Evolutionary conservation across 148 eudicot species (phyloP).

Genomic region (Rhododendron henanense): DNA sequence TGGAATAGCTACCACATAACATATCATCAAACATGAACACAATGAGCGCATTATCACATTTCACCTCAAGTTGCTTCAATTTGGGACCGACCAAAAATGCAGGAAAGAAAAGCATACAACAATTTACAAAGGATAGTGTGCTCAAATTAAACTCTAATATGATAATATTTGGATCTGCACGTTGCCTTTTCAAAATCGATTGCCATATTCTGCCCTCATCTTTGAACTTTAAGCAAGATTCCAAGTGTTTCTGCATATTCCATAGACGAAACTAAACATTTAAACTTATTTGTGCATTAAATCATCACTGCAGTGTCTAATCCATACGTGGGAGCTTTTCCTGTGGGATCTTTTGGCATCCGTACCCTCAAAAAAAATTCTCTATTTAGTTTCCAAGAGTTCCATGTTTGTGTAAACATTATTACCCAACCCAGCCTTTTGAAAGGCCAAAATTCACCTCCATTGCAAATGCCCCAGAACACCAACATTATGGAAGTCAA

Average conservation of each 20-base stretch:
- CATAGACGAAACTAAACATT: background rate
- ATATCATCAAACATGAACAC: background rate
- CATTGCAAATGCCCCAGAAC: background rate
- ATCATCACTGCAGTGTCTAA: background rate
- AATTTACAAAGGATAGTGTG: background rate
- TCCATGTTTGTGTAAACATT: background rate
- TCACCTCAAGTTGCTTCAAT: background rate
- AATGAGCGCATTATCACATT: background rate
- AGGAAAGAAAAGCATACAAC: background rate
- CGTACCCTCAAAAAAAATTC: background rate
- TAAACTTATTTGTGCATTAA: background rate
- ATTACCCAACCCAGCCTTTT: background rate
- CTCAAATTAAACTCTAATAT: background rate
- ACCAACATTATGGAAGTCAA: background rate
- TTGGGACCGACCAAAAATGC: background rate
- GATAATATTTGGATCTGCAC: background rate
- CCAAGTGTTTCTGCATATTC: background rate
- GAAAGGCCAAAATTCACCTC: background rate
- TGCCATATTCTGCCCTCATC: background rate
- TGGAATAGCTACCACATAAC: constrained; percentile 85
- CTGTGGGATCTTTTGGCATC: background rate
- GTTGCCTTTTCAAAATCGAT: background rate
- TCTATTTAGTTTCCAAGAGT: background rate
- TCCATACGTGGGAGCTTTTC: background rate
- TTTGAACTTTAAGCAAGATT: background rate